Evolutionary conservation across 108 stramenopile species (phyloP), one percentile per base, ranked within the genome.

Genomic region (Nitzschia sp.): DNA sequence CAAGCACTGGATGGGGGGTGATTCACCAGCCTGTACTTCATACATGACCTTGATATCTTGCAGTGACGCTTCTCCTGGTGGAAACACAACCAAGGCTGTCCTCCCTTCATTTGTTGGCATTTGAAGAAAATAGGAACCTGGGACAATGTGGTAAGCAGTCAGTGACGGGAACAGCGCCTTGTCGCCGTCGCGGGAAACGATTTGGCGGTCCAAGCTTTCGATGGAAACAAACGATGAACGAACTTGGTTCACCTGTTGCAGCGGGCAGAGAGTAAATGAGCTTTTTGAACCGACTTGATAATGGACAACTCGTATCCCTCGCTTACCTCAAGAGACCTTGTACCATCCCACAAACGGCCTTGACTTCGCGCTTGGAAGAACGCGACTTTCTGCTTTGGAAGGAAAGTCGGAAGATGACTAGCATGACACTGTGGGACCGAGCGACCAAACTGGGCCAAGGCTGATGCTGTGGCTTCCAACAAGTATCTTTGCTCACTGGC

Each of bases 11-110:
- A 67, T 25, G 0, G 10, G 51, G 7, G 53, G 39, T 20, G 38
- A 29, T 10, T 67, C 66, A 12, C 24, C 66, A 1, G 8, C 53
- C 41, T 67, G 51, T 11, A 67, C 12, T 26, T 52, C 66, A 7
- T 67, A 52, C 72, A 78, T 78, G 41, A 50, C 46, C 34, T 54
- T 38, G 60, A 75, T 75, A 48, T 79, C 77, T 44, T 62, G 19
- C 37, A 72, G 10, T 0, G 77, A 78, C 9, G 71, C 26, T 56
- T 38, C 50, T 0, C 60, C 65, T 5, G 70, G 77, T 10, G 65
- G 58, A 42, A 78, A 78, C 20, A 78, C 67, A 7, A 78, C 71
- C 9, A 65, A 11, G 7, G 71, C 70, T 25, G 42, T 42, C 5
- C 71, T 43, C 8, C 65, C 71, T 41, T 46, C 53, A 50, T 67